Evolutionary conservation across 1,139 yeast genomes (phyloP), one percentile per base, ranked within the genome.

Genomic region (Saccharomycopsis crataegensis): DNA sequence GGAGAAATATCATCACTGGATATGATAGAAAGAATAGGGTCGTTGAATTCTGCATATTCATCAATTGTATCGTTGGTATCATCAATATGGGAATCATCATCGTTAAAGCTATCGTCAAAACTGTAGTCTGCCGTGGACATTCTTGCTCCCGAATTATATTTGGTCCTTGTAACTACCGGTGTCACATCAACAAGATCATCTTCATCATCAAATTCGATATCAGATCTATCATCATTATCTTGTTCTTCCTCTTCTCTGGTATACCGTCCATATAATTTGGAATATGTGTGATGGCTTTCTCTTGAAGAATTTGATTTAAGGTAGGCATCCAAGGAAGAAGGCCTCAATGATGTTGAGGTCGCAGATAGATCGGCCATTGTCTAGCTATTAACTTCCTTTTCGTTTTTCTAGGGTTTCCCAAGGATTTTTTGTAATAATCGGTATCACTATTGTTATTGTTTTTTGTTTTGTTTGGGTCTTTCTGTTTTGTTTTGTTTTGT

Each of bases 11-110:
- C 36, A 2, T 56, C 59, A 3, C 43, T 33, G 8, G 57, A 32
- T 22, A 57, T 43, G 2, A 57, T 28, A 5, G 54, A 32, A n/a
- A 57, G 38, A 12, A 57, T 43, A 22, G 59, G 58, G 28, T 57
- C 59, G 14, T 55, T 44, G 16, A 43, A 54, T 11, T 45, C 53
- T 9, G 49, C 32, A 41, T 49, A 49, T 9, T 49, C 53, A 38
- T 51, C 46, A 11, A 33, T 33, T 12, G 45, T 22, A 6, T 17
- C 47, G 14, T 11, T 31, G 43, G 43, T 11, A 12, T 34, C 46
- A 12, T 52, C 52, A 22, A 34, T 47, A 31, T 50, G 37, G 34
- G 22, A 22, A 8, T n/a, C 41, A n/a, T 14, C 36, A n/a, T 46
- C 49, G 34, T 42, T 22, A 17, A 6, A 22, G 17, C 16, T 11